phyloP scores from a whole-genome alignment of 2,329 filamentous ascomycete species.

The Exserohilum turcica region DNA sequence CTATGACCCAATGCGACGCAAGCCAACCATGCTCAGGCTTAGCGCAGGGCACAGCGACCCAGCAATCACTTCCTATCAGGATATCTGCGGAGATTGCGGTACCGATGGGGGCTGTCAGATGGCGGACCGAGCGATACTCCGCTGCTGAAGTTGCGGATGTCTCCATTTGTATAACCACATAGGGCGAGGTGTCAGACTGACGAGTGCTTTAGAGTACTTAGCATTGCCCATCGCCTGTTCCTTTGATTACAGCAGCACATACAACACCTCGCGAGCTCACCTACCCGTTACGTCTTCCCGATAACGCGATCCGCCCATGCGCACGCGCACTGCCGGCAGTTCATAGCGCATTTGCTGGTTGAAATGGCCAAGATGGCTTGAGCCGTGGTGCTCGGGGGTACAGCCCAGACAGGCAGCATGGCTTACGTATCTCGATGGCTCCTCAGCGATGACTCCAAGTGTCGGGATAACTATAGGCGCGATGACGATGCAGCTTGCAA shows the following conservation, averaged over 20 bases:
- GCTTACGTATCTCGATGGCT: conserved; percentile 2
- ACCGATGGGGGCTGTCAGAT: not conserved
- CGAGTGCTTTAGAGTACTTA: not conserved
- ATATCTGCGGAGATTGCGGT: not conserved
- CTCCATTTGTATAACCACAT: not conserved
- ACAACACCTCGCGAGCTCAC: not conserved
- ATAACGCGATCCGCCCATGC: not conserved
- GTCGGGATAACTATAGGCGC: conserved; percentile 1
- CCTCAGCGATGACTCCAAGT: conserved; percentile 3
- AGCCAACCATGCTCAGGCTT: not conserved
- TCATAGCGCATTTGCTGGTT: not conserved
- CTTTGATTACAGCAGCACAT: too few relatives aligned
- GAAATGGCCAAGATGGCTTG: conserved; percentile 3
- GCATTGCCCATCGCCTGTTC: not conserved
- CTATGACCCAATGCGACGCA: not conserved
- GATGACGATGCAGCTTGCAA: not conserved
- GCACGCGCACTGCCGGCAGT: not conserved
- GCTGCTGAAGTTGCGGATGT: not conserved
- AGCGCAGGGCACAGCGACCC: not conserved
- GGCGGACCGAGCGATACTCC: not conserved
- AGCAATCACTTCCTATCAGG: not conserved
- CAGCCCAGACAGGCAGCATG: not conserved
- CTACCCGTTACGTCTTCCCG: too few relatives aligned
- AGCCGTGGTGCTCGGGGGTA: not conserved
- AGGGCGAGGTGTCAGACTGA: not conserved